Percentiles rank a stretch among this genome's conserved stretches.
These are phyloP conservation scores for Cyclotella choctawhatcheeana DNA, from an alignment of 108 stramenopile genomes.

Conservation along the genomic window DNA sequence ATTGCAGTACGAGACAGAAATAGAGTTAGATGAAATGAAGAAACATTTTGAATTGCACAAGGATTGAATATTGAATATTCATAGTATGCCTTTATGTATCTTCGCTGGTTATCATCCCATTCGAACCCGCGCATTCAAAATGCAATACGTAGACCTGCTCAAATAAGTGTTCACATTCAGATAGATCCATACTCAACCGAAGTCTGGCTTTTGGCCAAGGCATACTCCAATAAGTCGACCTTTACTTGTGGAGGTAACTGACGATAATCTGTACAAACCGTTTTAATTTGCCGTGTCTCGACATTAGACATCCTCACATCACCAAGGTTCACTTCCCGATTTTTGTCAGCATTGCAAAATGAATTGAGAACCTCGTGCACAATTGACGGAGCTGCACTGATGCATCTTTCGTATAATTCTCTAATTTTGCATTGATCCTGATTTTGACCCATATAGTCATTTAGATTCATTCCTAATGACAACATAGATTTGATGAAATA, in stretches of 20 bases:
- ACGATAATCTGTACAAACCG: constrained; percentile 34
- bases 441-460: constrained; percentile 8
- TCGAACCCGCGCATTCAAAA: no score
- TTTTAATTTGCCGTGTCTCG: constrained; percentile 19
- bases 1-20: no score
- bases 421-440: constrained; percentile 10
- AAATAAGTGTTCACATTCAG: no score
- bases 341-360: constrained; percentile 5
- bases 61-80: no score
- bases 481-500: constrained; percentile 46
- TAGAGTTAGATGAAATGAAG: no score
- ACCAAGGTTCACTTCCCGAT: background rate
- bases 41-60: no score
- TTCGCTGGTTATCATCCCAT: no score
- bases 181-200: background rate
- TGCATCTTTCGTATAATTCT: constrained; percentile 42
- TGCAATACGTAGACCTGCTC: no score
- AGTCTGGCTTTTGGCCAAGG: constrained; percentile 30
- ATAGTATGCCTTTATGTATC: no score
- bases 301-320: background rate
- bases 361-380: constrained; percentile 33
- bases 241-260: constrained; percentile 46
- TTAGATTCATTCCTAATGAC: constrained; percentile 27
- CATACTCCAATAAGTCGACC: constrained; percentile 46
- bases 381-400: constrained; percentile 38